Percentiles rank a stretch among this genome's conserved stretches.
These are phyloP conservation scores for sorghum (Sorghum bicolor) DNA, from an alignment of 176 grass and related monocot genomes.

Conservation along the genomic window DNA sequence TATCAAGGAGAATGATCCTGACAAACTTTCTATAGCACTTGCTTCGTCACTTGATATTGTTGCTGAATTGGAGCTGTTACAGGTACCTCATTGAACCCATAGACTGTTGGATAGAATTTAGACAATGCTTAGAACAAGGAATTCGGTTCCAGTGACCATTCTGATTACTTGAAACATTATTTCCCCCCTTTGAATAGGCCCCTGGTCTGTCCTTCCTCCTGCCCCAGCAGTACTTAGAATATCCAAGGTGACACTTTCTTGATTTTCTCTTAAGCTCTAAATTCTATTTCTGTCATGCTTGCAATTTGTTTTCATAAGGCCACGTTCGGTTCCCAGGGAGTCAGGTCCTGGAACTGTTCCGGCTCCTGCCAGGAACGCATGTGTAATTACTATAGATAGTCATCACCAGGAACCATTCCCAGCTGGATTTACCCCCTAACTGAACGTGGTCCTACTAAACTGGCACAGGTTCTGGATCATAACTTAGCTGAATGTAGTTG, in stretches of 20 bases:
- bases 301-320: not conserved
- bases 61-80: slow-evolving; percentile 80
- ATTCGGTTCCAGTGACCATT: not conserved
- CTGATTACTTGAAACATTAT: not conserved
- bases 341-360: too few relatives aligned
- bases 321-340: too few relatives aligned
- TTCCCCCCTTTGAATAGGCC: slow-evolving; percentile 48
- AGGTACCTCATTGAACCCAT: slow-evolving; percentile 40
- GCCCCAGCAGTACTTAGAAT: slow-evolving; percentile 76
- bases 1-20: slow-evolving; percentile 80
- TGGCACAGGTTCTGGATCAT: not conserved
- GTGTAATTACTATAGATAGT: too few relatives aligned
- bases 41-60: slow-evolving; percentile 83
- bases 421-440: too few relatives aligned
- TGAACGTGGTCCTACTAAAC: too few relatives aligned
- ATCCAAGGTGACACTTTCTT: slow-evolving; percentile 68
- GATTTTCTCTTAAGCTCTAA: not conserved
- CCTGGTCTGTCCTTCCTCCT: slow-evolving; percentile 90
- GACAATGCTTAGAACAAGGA: not conserved
- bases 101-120: not conserved
- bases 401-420: too few relatives aligned
- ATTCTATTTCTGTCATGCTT: not conserved
- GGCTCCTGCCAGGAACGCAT: too few relatives aligned
- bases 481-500: not conserved
- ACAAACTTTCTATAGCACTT: slow-evolving; percentile 80